Percentiles rank a stretch among this genome's conserved stretches.
Conservation (phyloP, 2,329 filamentous ascomycete species). For the Penicillium psychrosexuale region DNA sequence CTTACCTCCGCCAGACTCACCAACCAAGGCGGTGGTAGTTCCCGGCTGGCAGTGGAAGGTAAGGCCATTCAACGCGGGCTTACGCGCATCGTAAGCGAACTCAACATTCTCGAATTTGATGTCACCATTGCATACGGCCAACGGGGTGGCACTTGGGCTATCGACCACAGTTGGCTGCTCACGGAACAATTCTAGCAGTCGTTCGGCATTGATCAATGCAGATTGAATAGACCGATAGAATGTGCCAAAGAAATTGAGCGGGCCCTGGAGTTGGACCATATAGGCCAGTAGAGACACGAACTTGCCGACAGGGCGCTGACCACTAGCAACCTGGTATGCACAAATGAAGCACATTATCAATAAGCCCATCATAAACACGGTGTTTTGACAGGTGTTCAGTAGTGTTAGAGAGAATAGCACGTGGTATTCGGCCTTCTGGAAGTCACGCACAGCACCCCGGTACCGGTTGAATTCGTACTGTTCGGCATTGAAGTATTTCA, state of each 20-base stretch:
- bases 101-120: constrained; percentile 85
- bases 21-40: constrained; percentile 92
- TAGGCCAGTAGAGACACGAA: constrained; percentile 74
- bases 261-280: constrained; percentile 74
- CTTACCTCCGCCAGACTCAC: constrained; percentile 94
- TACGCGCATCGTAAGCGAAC: constrained; percentile 85
- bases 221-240: constrained; percentile 96
- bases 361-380: constrained; percentile 75
- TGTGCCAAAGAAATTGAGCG: constrained; percentile 84
- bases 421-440: constrained; percentile 71
- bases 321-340: constrained; percentile 71
- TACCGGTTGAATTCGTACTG: constrained; percentile 74
- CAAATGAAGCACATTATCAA: constrained; percentile 69
- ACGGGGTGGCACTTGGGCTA: constrained; percentile 58
- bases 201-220: constrained; percentile 94
- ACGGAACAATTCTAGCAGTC: constrained; percentile 92
- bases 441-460: constrained; percentile 65
- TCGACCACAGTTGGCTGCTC: constrained; percentile 91
- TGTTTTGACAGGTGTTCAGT: constrained; percentile 77
- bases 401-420: constrained; percentile 73
- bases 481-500: constrained; percentile 87
- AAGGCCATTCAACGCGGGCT: constrained; percentile 77
- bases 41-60: constrained; percentile 83
- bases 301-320: constrained; percentile 63
- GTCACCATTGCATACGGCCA: constrained; percentile 71